Base-by-base conservation (phyloP, 176 grass and related monocot genomes). In the Lolium perenne region DNA sequence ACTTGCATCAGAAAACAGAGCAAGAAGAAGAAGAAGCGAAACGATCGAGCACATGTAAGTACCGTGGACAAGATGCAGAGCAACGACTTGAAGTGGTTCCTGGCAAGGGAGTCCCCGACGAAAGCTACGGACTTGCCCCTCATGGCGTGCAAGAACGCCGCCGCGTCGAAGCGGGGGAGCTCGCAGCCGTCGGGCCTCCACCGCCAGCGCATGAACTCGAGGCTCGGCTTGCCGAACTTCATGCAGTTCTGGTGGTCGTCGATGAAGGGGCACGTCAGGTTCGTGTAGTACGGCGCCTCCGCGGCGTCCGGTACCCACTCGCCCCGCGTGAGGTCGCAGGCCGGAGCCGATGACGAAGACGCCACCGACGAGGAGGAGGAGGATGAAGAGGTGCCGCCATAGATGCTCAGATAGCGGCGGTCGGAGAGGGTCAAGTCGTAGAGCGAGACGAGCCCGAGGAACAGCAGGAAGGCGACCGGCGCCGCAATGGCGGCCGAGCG, bases 171-270 rank as follows among this genome's bases (percentile, higher is more conserved):
- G 53, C 81, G 79, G 0, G 94, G 90, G 2, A 94, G 81, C 2
- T 91, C 84, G 40, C 94, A 97, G 26, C 69, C 84, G 68, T 94
- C 81, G 0, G 92, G 90, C 54, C 11, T n/a, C 94, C 94, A 97
- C 67, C 79, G 80, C 92, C 92, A 97, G 8, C 78, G 67, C 84
- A 97, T 0, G 80, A 90, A 94, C 47, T 90, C 90, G 17, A 89
- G 79, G 83, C 89, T 91, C 2, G 92, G 92, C 76, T 89, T 89
- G 40, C 92, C 89, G 53, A 92, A 91, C 87, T 83, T 92, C 82
- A 94, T 92, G 92, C 94, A 97, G 75, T 97, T 97, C 91, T 97
- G 94, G 85, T 68, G 87, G 56, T 91, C 94, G 80, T 94, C 87
- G 87, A 97, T 94, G 62, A 87, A 74, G 12, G 86, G 87, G 82